Base-by-base conservation (phyloP, 768 basidiomycete genomes). In the Sporobolomyces roseus region DNA sequence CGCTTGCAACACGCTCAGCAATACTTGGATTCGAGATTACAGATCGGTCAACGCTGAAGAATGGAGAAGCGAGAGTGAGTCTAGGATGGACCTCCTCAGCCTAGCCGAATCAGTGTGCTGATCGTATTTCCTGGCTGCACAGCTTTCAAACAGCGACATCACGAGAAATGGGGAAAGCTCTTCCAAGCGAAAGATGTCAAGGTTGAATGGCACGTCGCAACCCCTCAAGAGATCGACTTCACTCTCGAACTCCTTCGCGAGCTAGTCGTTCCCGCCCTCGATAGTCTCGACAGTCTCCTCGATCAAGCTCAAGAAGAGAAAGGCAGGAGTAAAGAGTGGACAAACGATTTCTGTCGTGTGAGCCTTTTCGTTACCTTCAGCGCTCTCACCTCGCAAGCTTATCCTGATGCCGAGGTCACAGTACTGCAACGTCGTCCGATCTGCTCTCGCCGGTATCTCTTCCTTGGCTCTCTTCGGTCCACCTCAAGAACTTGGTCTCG, bases 181-280 rank as follows among this genome's bases (percentile, higher is more conserved):
- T 91, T 89, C 78, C 80, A 81, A 27, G 81, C 85, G 17, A 83
- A 85, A 49, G 87, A 92, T 41, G 84, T 91, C 68, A 83, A 83
- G 78, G 88, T 90, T 74, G 86, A 90, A 1, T 94, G 91, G 91
- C 90, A 92, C 78, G 83, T 87, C 10, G 90, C 92, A 0, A 80
- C 81, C 48, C 76, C 78, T 0, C 82, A 82, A n/a, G 91, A 93
- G 77, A 84, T 93, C 69, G 82, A 85, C 35, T 90, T 91, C 75
- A 83, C 86, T 2, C 77, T 91, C 29, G 82, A 85, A 43, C 81
- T 93, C 29, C 86, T 93, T 78, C 81, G 78, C 61, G 84, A 85
- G 51, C 76, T 90, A 30, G 81, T 89, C 38, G 85, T 85, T 67
- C 90, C 87, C 12, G 84, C 84, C 14, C 77, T 91, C 50, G 76